A percentile compares a stretch with the other conserved stretches of the same genome.
Conservation (phyloP, 1,284 basidiomycete genomes). For the Abortiporus biennis region DNA sequence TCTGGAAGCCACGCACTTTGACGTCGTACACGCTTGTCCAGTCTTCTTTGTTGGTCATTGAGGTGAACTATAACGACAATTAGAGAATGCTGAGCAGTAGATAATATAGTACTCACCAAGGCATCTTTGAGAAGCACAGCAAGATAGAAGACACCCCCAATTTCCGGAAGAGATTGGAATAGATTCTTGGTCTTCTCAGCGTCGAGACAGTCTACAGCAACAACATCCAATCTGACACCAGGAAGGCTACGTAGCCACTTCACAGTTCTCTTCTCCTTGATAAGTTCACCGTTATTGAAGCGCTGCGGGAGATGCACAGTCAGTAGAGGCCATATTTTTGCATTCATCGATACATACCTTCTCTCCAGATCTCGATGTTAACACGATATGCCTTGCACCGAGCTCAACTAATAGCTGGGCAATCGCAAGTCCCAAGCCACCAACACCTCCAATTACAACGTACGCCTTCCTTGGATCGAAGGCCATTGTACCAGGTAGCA, state of each 20-base stretch:
- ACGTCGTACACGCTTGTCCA: no score
- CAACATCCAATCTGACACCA: conserved; percentile 10
- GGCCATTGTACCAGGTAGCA: conserved; percentile 4
- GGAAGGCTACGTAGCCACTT: conserved; percentile 6
- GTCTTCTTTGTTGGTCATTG: no score
- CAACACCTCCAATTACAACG: conserved; percentile 13
- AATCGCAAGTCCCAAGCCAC: conserved; percentile 10
- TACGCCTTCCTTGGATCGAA: conserved; percentile 13
- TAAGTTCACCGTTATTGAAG: conserved; percentile 5
- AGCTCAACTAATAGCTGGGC: conserved; percentile 9
- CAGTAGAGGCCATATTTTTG: not conserved
- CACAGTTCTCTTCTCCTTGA: conserved; percentile 11
- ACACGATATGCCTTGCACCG: conserved; percentile 11
- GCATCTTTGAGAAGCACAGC: conserved; percentile 13
- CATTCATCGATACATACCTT: conserved; percentile 6
- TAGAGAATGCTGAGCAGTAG: no score
- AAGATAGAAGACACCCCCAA: conserved; percentile 15
- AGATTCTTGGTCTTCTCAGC: conserved; percentile 8
- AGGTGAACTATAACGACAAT: no score
- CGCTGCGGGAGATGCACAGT: not conserved
- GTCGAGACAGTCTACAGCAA: conserved; percentile 12
- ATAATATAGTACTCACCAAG: no score
- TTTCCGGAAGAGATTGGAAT: conserved; percentile 3
- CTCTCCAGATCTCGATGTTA: conserved; percentile 12
- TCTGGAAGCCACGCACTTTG: no score